A percentile compares a stretch with the other conserved stretches of the same genome.
phyloP scores from a whole-genome alignment of 352 stramenopile genomes.

The Globisporangium solare region DNA sequence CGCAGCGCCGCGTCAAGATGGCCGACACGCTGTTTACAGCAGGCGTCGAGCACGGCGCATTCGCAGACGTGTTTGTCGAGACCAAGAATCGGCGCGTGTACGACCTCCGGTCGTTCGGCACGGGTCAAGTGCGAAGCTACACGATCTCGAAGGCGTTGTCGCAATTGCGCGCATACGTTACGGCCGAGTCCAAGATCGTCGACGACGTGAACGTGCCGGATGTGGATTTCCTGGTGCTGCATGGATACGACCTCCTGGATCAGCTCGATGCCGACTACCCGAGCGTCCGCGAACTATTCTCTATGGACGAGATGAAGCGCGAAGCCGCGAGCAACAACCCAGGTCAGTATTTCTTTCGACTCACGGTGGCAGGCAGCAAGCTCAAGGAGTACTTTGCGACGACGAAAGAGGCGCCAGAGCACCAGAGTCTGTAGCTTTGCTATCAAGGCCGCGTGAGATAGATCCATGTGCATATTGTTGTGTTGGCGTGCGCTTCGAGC shows the following conservation, averaged over 20 bases:
- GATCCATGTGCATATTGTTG: neutral
- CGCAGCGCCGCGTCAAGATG: conserved; percentile 60
- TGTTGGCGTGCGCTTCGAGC: no score
- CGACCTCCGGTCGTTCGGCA: conserved; percentile 58
- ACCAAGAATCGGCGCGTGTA: conserved; percentile 42
- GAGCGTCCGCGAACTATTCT: conserved; percentile 64
- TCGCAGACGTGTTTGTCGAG: conserved; percentile 51
- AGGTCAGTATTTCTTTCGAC: conserved; percentile 57
- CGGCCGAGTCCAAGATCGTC: conserved; percentile 23
- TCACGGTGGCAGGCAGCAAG: conserved; percentile 33
- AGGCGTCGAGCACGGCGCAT: conserved; percentile 42
- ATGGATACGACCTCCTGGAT: conserved; percentile 76
- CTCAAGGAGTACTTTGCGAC: conserved; percentile 60
- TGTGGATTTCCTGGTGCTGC: conserved; percentile 67
- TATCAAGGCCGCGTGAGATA: neutral
- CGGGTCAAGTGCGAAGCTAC: conserved; percentile 57
- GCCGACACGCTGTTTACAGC: conserved; percentile 59
- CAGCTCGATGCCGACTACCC: conserved; percentile 68
- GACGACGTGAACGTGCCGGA: conserved; percentile 37
- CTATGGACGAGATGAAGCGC: conserved; percentile 82
- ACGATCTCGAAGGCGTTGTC: conserved; percentile 54
- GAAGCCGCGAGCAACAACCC: conserved; percentile 27
- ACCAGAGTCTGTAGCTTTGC: conserved; percentile 18
- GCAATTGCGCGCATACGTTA: conserved; percentile 37
- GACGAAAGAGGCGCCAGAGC: conserved; percentile 28